A percentile compares a stretch with the other conserved stretches of the same genome.
phyloP scores from a whole-genome alignment of 768 basidiomycete genomes.

The Hericium alpestre region DNA sequence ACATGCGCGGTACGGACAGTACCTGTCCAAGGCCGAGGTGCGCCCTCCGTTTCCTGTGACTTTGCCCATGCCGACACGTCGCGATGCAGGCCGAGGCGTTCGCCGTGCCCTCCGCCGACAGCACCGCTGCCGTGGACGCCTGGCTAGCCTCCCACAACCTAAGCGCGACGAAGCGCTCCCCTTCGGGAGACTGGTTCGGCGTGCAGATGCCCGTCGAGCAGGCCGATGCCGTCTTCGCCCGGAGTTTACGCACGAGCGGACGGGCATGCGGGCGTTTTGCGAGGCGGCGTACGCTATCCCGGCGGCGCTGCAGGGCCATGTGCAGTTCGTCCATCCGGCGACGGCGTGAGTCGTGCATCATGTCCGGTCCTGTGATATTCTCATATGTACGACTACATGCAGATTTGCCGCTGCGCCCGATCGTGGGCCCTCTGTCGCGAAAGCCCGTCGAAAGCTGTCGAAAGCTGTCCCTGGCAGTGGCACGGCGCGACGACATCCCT shows the following conservation, averaged over 20 bases:
- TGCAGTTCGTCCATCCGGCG: slow-evolving; percentile 12
- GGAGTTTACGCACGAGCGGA: slow-evolving; percentile 7
- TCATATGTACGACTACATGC: neutral
- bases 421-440: too few relatives aligned
- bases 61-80: too few relatives aligned
- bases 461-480: neutral
- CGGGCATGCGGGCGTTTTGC: slow-evolving; percentile 5
- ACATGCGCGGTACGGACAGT: neutral
- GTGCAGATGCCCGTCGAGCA: slow-evolving; percentile 5
- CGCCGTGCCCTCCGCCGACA: slow-evolving; percentile 3
- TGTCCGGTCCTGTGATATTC: too few relatives aligned
- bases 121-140: neutral
- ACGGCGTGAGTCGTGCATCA: slow-evolving; percentile 1
- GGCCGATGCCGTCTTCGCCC: slow-evolving; percentile 11
- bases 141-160: slow-evolving; percentile 8
- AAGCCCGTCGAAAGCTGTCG: too few relatives aligned
- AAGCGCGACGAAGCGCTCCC: slow-evolving; percentile 5
- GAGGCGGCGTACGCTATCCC: slow-evolving; percentile 14
- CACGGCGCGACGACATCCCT: neutral
- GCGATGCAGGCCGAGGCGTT: slow-evolving; percentile 1
- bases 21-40: neutral
- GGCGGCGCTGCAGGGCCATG: slow-evolving; percentile 3
- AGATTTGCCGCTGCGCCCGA: neutral
- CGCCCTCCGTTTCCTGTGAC: too few relatives aligned
- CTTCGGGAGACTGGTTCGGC: slow-evolving; percentile 20